A percentile compares a stretch with the other conserved stretches of the same genome.
Conservation (phyloP, 371 early-diverging fungal species). For the Mortierella sp. region DNA sequence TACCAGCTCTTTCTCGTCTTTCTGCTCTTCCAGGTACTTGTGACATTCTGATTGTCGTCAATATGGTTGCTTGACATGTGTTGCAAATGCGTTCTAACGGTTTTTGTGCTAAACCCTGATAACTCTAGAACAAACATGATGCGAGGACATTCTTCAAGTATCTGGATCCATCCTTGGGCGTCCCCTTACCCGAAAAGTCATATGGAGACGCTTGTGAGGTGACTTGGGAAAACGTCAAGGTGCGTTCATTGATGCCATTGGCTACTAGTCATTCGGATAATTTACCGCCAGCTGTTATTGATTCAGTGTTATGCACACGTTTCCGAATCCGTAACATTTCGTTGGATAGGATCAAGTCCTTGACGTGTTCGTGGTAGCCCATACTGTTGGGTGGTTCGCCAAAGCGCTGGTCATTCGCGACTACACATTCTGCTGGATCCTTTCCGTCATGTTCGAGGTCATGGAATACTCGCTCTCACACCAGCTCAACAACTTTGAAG, state of each 20-base stretch:
- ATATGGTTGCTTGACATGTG: no score
- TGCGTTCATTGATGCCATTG: constrained; percentile 34
- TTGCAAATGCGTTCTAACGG: no score
- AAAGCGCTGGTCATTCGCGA: constrained; percentile 94
- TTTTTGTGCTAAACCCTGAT: no score
- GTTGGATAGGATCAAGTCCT: constrained; percentile 76
- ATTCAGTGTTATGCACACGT: neutral
- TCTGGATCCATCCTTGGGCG: constrained; percentile 85
- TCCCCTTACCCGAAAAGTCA: constrained; percentile 87
- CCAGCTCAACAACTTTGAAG: constrained; percentile 97
- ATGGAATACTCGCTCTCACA: constrained; percentile 95
- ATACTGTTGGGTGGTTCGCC: constrained; percentile 95
- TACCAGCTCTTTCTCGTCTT: constrained; percentile 92
- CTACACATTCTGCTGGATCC: constrained; percentile 95
- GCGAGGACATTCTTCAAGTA: constrained; percentile 82
- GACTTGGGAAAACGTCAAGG: constrained; percentile 78
- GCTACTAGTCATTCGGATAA: constrained; percentile 1
- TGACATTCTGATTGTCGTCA: no score
- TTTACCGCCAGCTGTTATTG: constrained; percentile 1
- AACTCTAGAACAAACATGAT: constrained; percentile 80
- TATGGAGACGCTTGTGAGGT: constrained; percentile 92
- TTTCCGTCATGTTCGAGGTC: constrained; percentile 93
- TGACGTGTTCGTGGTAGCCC: constrained; percentile 95
- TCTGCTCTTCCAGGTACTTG: constrained; percentile 85
- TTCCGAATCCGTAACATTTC: neutral